phyloP scores from a whole-genome alignment of 345 rosid species.

The Eucalyptus regnans region DNA sequence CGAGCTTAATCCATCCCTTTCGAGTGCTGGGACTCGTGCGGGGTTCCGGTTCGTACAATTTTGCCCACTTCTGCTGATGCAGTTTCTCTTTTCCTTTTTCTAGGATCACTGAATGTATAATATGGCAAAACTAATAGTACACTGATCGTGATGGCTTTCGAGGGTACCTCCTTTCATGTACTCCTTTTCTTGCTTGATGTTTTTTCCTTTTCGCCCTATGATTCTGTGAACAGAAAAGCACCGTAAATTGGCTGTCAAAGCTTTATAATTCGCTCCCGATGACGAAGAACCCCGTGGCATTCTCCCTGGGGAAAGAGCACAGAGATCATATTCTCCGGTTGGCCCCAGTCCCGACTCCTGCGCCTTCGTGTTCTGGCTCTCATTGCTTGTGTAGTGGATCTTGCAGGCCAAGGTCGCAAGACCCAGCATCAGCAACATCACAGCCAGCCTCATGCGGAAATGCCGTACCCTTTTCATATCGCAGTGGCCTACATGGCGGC shows the following conservation, averaged over 20 bases:
- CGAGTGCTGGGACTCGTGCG: neutral
- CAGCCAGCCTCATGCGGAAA: neutral
- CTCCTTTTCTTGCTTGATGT: no score
- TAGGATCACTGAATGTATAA: no score
- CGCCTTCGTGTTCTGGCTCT: neutral
- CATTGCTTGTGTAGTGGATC: neutral
- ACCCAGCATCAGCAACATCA: neutral
- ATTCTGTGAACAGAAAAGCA: neutral
- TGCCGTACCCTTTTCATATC: constrained; percentile 1
- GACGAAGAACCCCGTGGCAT: neutral
- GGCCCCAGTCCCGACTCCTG: neutral
- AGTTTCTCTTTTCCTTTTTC: no score
- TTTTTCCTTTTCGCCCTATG: neutral
- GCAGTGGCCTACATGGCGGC: neutral
- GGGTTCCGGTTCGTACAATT: neutral
- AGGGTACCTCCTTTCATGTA: no score
- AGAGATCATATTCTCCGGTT: neutral
- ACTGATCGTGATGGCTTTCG: no score
- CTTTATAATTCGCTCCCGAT: neutral
- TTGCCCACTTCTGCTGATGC: neutral
- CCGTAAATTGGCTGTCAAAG: neutral
- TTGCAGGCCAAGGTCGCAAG: neutral
- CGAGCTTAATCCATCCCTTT: neutral
- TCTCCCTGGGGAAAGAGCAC: neutral
- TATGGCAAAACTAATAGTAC: no score